A percentile compares a stretch with the other conserved stretches of the same genome.
Conservation (phyloP, 1,284 basidiomycete genomes). For the Pascua sp. region DNA sequence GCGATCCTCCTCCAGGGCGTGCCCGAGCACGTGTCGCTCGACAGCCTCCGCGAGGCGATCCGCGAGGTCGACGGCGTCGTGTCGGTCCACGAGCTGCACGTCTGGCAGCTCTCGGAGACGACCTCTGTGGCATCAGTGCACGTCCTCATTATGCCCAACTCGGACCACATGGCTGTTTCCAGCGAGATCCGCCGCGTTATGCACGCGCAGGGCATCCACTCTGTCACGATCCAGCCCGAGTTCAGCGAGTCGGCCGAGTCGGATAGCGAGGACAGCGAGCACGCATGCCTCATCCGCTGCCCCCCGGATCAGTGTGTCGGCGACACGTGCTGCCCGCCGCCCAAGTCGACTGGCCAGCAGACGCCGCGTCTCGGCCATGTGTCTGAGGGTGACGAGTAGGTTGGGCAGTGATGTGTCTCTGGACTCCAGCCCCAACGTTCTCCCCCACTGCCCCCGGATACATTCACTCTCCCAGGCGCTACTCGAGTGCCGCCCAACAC, state of each 20-base stretch:
- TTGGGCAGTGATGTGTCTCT: too few species aligned
- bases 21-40: conserved; percentile 81
- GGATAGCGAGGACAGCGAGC: conserved; percentile 23
- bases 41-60: conserved; percentile 77
- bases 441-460: too few species aligned
- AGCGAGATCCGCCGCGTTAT: conserved; percentile 75
- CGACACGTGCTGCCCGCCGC: conserved; percentile 48
- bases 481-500: too few species aligned
- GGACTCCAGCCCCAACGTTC: too few species aligned
- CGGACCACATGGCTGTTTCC: conserved; percentile 89
- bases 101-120: conserved; percentile 87
- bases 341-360: conserved; percentile 9
- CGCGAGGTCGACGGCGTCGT: conserved; percentile 78
- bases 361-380: conserved; percentile 32
- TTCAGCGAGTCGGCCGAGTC: conserved; percentile 23
- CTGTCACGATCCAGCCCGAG: conserved; percentile 70
- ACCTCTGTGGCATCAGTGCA: conserved; percentile 96
- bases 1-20: conserved; percentile 98
- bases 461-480: too few species aligned
- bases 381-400: conserved; percentile 25
- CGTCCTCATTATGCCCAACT: conserved; percentile 70
- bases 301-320: conserved; percentile 49
- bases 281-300: conserved; percentile 48
- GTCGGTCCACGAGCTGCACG: conserved; percentile 90
- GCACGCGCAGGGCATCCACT: conserved; percentile 90